Base-by-base conservation (phyloP, 1,139 yeast species). In the Lodderomyces theae region DNA sequence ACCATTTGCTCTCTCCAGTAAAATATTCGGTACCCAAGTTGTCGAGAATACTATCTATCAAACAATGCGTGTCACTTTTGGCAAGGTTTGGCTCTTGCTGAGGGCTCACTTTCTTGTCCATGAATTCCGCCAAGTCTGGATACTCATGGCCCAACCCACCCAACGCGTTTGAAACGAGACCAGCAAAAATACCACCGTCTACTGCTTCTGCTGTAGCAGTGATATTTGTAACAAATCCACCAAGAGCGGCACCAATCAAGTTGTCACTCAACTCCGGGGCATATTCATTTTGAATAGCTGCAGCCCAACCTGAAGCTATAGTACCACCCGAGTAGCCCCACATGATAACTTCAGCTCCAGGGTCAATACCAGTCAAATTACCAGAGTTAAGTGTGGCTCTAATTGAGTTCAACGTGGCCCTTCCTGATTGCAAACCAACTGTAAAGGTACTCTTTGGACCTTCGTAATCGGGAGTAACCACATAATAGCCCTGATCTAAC, bases 241-340 rank as follows among this genome's bases (percentile, higher is more conserved):
- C 72, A 12, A 60, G 40, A 0, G 65, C 61, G 8, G 56, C 61
- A 5, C 69, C 71, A 30, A 55, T 48, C n/a, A 65, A 40, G 35
- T 55, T 52, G 1, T 44, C 23, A 3, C 30, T 31, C 29, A 66
- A 52, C 4, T 65, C 69, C 2, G 66, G 63, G 0, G 71, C 70
- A 42, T 66, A 66, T 0, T 42, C 38, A 8, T 66, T 67, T 42
- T 60, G 66, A 24, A 61, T 45, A 3, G 56, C 48, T 1, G 60
- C 52, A 2, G 63, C 63, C 66, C 66, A 61, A 2, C 57, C 56
- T 4, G 61, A 41, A 2, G 64, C 61, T 15, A 60, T 43, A 1
- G 61, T 43, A 0, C 66, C 66, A 15, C 66, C 66, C 8, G 63
- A 58, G 40, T 58, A 61, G 0, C 66, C 66, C 56, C 58, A 60